Evolutionary conservation across 345 rosid genomes (phyloP).

Genomic region (Citrus sp.): DNA sequence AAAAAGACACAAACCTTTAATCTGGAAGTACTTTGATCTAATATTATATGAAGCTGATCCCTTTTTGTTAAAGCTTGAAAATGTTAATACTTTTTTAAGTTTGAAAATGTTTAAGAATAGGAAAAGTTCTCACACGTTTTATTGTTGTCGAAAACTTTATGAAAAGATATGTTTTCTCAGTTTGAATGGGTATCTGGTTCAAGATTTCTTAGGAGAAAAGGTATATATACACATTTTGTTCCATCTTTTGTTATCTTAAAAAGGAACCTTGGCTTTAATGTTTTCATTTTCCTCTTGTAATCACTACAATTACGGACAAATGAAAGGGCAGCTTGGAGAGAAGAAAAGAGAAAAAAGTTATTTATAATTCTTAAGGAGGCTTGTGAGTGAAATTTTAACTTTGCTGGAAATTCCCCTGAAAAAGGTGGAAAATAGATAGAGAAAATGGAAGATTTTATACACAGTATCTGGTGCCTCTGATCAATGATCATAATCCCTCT

Average conservation of each 20-base stretch:
- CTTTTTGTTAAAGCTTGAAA: constrained; percentile 8
- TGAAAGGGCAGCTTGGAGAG: neutral
- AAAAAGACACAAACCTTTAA: neutral
- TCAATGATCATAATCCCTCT: neutral
- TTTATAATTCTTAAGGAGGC: neutral
- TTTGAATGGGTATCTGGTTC: constrained; percentile 14
- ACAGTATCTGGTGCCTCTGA: constrained; percentile 27
- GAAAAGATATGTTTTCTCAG: neutral
- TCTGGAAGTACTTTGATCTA: neutral
- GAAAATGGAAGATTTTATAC: constrained; percentile 16
- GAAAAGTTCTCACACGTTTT: neutral
- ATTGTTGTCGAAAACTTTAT: neutral
- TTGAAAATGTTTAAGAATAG: neutral
- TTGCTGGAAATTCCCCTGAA: constrained; percentile 11
- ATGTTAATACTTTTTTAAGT: neutral
- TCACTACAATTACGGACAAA: neutral
- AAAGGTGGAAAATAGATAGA: constrained; percentile 7
- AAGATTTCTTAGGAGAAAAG: neutral
- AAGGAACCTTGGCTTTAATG: neutral
- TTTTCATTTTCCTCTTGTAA: neutral
- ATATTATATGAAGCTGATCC: neutral
- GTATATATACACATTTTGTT: neutral
- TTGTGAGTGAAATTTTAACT: neutral
- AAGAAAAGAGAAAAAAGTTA: neutral
- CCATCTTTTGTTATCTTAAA: neutral